Base-by-base conservation (phyloP, 2,329 filamentous ascomycete genomes). In the Colletotrichum eleusines region DNA sequence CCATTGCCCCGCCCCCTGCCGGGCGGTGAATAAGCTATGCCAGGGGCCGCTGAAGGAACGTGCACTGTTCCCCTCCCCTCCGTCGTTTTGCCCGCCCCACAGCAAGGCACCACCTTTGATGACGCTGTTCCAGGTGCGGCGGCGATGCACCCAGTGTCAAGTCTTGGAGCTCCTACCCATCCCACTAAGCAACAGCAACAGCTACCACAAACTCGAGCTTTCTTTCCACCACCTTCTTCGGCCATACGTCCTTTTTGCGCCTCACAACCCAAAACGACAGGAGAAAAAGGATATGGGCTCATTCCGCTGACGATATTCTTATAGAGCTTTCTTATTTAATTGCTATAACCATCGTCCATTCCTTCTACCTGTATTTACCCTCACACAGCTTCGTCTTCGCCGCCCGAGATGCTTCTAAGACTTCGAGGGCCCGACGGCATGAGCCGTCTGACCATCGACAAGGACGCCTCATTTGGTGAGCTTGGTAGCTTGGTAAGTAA, bases 391-490 rank as follows among this genome's bases (percentile, higher is more conserved):
- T 55, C 64, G 44, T 26, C 26, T 26, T 55, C 23, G 38, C 35
- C 65, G 28, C 46, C 78, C 78, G 83, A 78, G 74, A 97, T 97
- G 90, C 87, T 97, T 78, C 86, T 98, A 67, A 90, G 95, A 81
- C 93, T 97, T 76, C 91, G 95, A 77, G 94, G 94, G 79, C 94
- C 93, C 74, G 94, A 98, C 84, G 96, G 96, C 84, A 96, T 96
- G 86, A 91, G 95, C 81, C 92, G 96, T 76, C 86, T 98, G 77
- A 93, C 87, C 62, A 89, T 97, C 75, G 91, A 95, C 76, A 88
- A 91, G 61, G 86, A 88, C 51, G 90, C 93, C 73, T 90, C 91
- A 0, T 97, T 98, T 79, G 84, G 83, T 51, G 83, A 88, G n/a
- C 82, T 91, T 51, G 87, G 85, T 40, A 79, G 83, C 33, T 82